Evolutionary conservation across 305 asterid genomes (phyloP).

Genomic region (Solanum chacoense): DNA sequence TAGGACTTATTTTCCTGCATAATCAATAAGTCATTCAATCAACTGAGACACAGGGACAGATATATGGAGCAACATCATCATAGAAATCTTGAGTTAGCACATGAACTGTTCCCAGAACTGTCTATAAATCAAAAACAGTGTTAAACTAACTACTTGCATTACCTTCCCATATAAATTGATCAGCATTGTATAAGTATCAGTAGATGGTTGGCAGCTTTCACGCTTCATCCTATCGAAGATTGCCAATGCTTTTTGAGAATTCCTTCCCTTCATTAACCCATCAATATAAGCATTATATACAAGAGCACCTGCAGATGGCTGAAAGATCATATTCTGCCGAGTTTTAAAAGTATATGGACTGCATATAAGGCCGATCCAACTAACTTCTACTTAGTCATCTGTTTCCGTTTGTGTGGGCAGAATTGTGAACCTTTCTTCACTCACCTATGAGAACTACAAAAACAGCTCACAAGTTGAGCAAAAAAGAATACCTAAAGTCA

Average conservation of each 20-base stretch:
- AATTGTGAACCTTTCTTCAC: not conserved
- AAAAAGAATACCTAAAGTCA: not conserved
- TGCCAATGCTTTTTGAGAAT: conserved; percentile 47
- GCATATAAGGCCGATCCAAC: not conserved
- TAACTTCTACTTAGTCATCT: not conserved
- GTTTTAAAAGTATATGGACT: not conserved
- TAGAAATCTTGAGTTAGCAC: not conserved
- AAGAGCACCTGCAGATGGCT: conserved; percentile 37
- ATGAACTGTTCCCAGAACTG: not conserved
- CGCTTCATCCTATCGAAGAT: conserved; percentile 67
- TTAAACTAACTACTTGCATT: not conserved
- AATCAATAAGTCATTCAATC: not conserved
- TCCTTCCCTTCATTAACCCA: conserved; percentile 52
- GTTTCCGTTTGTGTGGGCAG: not conserved
- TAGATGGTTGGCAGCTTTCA: conserved; percentile 51
- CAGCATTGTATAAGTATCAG: conserved; percentile 81
- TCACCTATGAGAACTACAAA: not conserved
- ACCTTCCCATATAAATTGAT: conserved; percentile 88
- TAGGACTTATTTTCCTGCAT: conserved; percentile 59
- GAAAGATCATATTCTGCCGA: conserved; percentile 5
- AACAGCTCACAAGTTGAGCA: not conserved
- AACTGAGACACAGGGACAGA: not conserved
- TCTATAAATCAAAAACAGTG: not conserved
- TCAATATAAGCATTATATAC: conserved; percentile 75
- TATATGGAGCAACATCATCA: not conserved